phyloP scores from a whole-genome alignment of 441 rosid genomes.

The Gossypium lobatum region DNA sequence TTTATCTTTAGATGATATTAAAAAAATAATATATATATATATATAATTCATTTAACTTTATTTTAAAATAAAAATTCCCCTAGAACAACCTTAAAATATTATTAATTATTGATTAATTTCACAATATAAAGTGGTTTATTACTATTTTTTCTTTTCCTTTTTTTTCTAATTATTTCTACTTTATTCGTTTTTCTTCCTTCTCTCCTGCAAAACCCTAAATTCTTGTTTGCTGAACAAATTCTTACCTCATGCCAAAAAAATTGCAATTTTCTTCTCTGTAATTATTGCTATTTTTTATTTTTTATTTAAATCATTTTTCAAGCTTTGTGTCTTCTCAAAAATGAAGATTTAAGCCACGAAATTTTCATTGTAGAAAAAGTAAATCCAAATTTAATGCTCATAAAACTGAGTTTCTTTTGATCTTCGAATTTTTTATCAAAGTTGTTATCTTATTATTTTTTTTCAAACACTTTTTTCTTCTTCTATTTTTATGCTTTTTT shows the following conservation, averaged over 20 bases:
- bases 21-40: too few species aligned
- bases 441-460: not conserved
- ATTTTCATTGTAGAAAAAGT: not conserved
- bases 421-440: conserved; percentile 21
- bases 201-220: conserved; percentile 63
- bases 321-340: conserved; percentile 41
- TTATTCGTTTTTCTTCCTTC: conserved; percentile 45
- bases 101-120: conserved; percentile 36
- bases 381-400: conserved; percentile 10
- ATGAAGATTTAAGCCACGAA: conserved; percentile 34
- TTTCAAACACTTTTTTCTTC: not conserved
- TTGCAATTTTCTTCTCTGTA: conserved; percentile 29
- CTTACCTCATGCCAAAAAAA: conserved; percentile 17
- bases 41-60: too few species aligned
- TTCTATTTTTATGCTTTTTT: conserved; percentile 8
- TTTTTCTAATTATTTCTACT: conserved; percentile 28
- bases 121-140: conserved; percentile 34
- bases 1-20: too few species aligned
- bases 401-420: conserved; percentile 17
- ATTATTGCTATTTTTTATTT: conserved; percentile 26
- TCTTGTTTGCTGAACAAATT: conserved; percentile 37
- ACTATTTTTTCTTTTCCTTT: conserved; percentile 5
- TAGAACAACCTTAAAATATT: conserved; percentile 35
- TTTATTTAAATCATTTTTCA: conserved; percentile 19
- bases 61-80: too few species aligned